Evolutionary conservation across 176 grass and related monocot genomes (phyloP).

Genomic region (Hordeum marinum): DNA sequence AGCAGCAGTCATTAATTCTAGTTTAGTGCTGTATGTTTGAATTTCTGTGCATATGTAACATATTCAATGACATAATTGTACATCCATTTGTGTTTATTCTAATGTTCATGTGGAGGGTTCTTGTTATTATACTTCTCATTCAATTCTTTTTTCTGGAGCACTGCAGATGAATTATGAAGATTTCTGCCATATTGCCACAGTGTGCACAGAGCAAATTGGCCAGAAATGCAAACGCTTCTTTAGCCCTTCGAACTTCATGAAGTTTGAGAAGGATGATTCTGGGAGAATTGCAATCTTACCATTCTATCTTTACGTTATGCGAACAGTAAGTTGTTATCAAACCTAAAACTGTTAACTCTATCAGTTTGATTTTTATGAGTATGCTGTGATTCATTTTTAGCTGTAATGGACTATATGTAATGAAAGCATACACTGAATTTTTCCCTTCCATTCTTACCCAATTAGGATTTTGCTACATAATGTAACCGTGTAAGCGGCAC

Average conservation of each 20-base stretch:
- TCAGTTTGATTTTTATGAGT: constrained; percentile 1
- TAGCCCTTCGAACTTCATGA: constrained; percentile 99
- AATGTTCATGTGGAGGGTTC: neutral
- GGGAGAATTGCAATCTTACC: constrained; percentile 98
- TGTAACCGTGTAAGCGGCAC: neutral
- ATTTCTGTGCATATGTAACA: neutral
- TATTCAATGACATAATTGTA: neutral
- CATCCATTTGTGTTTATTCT: constrained; percentile 3
- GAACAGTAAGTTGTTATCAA: constrained; percentile 64
- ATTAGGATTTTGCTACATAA: neutral
- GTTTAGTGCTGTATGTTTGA: neutral
- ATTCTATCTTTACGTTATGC: constrained; percentile 99
- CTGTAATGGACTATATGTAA: neutral
- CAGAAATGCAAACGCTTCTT: constrained; percentile 95
- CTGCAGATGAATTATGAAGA: constrained; percentile 99
- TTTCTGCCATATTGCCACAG: constrained; percentile 97
- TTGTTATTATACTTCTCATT: constrained; percentile 9
- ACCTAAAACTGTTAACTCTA: neutral
- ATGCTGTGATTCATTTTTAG: neutral
- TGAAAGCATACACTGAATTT: neutral
- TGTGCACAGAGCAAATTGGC: constrained; percentile 97
- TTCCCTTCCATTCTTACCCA: neutral
- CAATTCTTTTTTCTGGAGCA: constrained; percentile 1
- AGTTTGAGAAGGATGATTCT: constrained; percentile 99
- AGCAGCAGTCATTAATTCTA: neutral